Conservation (phyloP, 2,329 filamentous ascomycete genomes). For the Scedosporium boydii region DNA sequence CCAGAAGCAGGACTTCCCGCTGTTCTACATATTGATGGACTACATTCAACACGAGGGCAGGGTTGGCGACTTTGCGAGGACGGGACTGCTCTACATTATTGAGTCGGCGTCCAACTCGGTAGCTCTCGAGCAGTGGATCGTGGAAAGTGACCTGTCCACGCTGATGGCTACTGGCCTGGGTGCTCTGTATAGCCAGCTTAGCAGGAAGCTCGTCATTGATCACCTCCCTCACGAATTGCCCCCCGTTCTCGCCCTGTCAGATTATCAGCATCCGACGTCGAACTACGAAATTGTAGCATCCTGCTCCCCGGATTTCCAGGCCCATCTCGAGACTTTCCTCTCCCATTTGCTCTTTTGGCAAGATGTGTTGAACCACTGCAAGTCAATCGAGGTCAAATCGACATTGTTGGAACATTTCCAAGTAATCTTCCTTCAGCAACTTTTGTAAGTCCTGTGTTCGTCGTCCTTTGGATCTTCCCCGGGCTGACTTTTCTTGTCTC, state of each 20-base stretch:
- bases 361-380: constrained; percentile 92
- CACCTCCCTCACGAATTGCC: constrained; percentile 68
- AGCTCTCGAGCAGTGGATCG: constrained; percentile 86
- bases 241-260: constrained; percentile 77
- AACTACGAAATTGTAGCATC: constrained; percentile 65
- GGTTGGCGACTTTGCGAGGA: constrained; percentile 90
- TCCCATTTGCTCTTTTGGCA: constrained; percentile 97
- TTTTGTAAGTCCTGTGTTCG: constrained; percentile 49
- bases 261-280: constrained; percentile 67
- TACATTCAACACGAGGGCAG: constrained; percentile 94
- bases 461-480: not conserved
- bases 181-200: constrained; percentile 57
- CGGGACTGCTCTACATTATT: constrained; percentile 89
- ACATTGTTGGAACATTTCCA: constrained; percentile 95
- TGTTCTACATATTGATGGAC: constrained; percentile 93
- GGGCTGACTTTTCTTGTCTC: not conserved
- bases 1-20: constrained; percentile 83
- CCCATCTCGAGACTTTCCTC: constrained; percentile 86
- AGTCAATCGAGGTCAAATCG: constrained; percentile 82
- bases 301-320: constrained; percentile 64
- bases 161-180: constrained; percentile 94
- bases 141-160: constrained; percentile 91
- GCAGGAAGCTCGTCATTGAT: constrained; percentile 72
- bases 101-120: constrained; percentile 80
- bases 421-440: constrained; percentile 87